These are phyloP conservation scores for Aspergillus ostianus DNA, from an alignment of 495 filamentous ascomycete genomes.

Conservation along the genomic window DNA sequence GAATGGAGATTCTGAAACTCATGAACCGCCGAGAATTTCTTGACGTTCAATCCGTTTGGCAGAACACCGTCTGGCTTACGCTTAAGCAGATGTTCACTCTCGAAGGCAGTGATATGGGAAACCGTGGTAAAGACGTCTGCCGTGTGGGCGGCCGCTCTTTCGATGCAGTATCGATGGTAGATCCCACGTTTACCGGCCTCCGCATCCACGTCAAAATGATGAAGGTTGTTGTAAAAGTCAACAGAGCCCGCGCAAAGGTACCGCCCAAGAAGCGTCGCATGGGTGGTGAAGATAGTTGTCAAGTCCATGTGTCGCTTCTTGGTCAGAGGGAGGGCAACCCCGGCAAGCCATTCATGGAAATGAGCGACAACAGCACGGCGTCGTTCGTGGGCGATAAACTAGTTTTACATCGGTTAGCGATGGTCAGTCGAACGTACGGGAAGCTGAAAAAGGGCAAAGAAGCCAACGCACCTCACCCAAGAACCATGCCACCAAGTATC, in stretches of 20 bases:
- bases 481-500: constrained; percentile 97
- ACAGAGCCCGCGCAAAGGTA: constrained; percentile 97
- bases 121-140: constrained; percentile 98
- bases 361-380: constrained; percentile 89
- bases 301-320: constrained; percentile 94
- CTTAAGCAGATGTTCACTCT: constrained; percentile 96
- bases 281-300: constrained; percentile 98
- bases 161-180: constrained; percentile 98
- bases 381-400: constrained; percentile 93
- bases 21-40: constrained; percentile 97
- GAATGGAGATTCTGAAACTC: constrained; percentile 99
- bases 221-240: constrained; percentile 99
- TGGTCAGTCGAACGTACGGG: background rate
- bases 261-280: constrained; percentile 89
- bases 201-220: constrained; percentile 93
- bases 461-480: constrained; percentile 76
- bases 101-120: constrained; percentile 96
- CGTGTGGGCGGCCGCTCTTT: constrained; percentile 85
- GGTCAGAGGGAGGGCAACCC: constrained; percentile 89
- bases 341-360: constrained; percentile 98
- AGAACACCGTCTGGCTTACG: constrained; percentile 95
- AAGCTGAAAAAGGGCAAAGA: background rate
- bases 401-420: constrained; percentile 12
- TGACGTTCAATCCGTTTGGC: constrained; percentile 96
- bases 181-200: constrained; percentile 98